Evolutionary conservation across 1,284 basidiomycete genomes (phyloP), one percentile per base, ranked within the genome.

Genomic region (Moesziomyces aphidis): DNA sequence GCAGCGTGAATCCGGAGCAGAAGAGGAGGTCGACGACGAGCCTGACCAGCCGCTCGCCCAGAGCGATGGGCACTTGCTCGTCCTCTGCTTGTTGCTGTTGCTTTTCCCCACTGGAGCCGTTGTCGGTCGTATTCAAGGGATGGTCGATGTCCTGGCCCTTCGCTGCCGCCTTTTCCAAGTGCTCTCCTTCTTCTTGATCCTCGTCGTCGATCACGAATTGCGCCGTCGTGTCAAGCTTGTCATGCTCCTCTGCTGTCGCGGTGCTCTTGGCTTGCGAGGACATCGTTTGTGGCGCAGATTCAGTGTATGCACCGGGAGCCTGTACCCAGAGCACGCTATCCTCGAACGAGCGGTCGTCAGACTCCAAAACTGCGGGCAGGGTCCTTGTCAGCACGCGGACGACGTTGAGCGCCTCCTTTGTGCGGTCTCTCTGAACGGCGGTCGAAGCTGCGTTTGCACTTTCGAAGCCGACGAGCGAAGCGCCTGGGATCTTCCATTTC

Each of bases 181-280:
- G 61, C 15, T 55, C 47, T 11, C 66, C 62, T 2, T 67, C 70
- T 1, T 66, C 62, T 8, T 79, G 75, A 0, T 77, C 75, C 5
- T 73, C 79, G 34, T 82, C 81, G 31, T 79, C 74, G 31, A 83
- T 78, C 39, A 82, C 79, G 31, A 83, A 83, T 28, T 82, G 81
- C 21, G 68, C 50, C 26, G 68, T 65, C 13, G 57, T 59, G 34
- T 82, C 81, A 23, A 67, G 64, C 49, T 79, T 70, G 52, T 67
- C 60, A 34, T 73, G 63, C 44, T 72, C 76, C 15, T 50, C 39
- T 36, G 47, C 55, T 15, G 53, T 8, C 13, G 47, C 24, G 6
- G n/a, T 23, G 24, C 42, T 23, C 5, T 42, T 24, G 15, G 42
- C 50, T 44, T n/a, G 24, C 3, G 46, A 13, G 3, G 52, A 6